phyloP scores from a whole-genome alignment of 225 moss, liverwort and hornwort species.

The Marchantia paleacea region DNA sequence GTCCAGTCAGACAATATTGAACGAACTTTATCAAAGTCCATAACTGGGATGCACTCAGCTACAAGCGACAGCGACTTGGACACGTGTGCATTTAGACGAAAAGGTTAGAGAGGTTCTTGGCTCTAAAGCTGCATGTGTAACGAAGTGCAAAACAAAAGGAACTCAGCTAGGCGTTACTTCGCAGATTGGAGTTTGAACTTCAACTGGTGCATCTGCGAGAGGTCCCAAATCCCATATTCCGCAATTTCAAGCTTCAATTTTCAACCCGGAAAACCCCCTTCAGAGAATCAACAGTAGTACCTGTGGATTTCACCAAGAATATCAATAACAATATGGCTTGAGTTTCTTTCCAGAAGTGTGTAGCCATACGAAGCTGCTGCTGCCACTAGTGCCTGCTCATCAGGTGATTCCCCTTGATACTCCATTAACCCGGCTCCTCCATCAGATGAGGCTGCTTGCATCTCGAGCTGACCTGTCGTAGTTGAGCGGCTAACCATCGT shows the following conservation, averaged over 20 bases:
- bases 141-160: not conserved
- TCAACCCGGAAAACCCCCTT: not conserved
- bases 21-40: not conserved
- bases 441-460: slow-evolving; percentile 36
- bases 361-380: slow-evolving; percentile 54
- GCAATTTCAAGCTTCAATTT: not conserved
- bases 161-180: not conserved
- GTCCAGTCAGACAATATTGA: not conserved
- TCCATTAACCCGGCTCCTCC: slow-evolving; percentile 29
- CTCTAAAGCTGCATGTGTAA: not conserved
- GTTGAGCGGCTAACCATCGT: slow-evolving; percentile 48
- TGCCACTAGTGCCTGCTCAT: slow-evolving; percentile 53
- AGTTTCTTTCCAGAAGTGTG: slow-evolving; percentile 43
- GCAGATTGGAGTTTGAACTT: not conserved
- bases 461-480: slow-evolving; percentile 42
- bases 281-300: slow-evolving; percentile 7
- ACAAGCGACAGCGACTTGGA: not conserved
- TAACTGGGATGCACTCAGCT: not conserved
- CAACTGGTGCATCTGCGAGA: not conserved
- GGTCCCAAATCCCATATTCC: not conserved
- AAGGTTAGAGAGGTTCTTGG: not conserved
- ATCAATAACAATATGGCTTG: slow-evolving; percentile 39
- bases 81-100: not conserved
- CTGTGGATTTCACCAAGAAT: slow-evolving; percentile 45
- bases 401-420: slow-evolving; percentile 52